phyloP scores from a whole-genome alignment of 768 basidiomycete species.

The Kwoniella dejecticola region DNA sequence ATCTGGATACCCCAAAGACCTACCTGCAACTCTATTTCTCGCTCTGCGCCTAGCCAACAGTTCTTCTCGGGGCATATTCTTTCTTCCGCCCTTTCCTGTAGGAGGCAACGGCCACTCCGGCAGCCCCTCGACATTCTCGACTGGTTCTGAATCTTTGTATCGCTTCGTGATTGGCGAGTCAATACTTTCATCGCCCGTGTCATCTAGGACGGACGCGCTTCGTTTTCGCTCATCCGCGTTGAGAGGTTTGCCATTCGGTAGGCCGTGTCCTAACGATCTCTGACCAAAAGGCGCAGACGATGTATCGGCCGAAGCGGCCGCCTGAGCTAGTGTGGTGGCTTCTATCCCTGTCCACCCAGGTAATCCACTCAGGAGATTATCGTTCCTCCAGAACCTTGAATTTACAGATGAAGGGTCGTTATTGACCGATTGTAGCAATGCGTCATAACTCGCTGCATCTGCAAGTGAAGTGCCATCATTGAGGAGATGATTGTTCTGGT shows the following conservation, averaged over 20 bases:
- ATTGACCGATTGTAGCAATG: constrained; percentile 15
- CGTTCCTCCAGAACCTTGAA: constrained; percentile 18
- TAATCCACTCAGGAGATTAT: neutral
- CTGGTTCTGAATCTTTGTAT: neutral
- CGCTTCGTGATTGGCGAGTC: constrained; percentile 9
- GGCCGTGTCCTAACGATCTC: constrained; percentile 13
- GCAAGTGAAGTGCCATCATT: neutral
- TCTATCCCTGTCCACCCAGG: constrained; percentile 14
- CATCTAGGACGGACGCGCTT: constrained; percentile 9
- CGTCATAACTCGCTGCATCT: constrained; percentile 14
- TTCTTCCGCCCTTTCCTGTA: constrained; percentile 27
- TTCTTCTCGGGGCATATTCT: constrained; percentile 36
- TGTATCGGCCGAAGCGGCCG: constrained; percentile 5
- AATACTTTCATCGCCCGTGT: constrained; percentile 14
- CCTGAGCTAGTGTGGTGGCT: constrained; percentile 17
- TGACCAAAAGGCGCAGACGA: constrained; percentile 8
- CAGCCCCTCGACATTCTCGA: constrained; percentile 5
- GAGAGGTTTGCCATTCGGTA: constrained; percentile 9
- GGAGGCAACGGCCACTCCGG: constrained; percentile 31
- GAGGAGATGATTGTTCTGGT: neutral
- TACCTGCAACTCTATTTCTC: constrained; percentile 35
- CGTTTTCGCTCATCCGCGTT: constrained; percentile 2
- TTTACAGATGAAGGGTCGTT: neutral
- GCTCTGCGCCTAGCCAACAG: constrained; percentile 34
- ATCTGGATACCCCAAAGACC: neutral